Conservation (phyloP, 2,329 filamentous ascomycete genomes). For the Fusarium kyushuense region DNA sequence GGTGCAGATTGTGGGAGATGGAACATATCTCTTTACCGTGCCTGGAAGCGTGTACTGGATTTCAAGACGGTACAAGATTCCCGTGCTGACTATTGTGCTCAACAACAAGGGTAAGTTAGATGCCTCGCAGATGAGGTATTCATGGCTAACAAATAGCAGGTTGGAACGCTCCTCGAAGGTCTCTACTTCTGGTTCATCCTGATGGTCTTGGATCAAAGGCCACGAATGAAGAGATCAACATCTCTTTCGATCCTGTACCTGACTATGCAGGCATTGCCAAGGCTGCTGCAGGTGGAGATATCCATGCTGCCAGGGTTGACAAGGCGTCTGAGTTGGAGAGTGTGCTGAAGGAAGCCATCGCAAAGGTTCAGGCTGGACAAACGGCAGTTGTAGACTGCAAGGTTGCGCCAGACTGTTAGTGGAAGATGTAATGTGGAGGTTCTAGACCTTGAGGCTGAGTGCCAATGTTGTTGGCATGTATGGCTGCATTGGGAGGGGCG, state of each 20-base stretch:
- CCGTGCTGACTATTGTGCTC: constrained; percentile 66
- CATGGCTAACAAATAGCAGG: constrained; percentile 50
- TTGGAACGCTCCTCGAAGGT: constrained; percentile 71
- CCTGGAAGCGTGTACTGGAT: constrained; percentile 70
- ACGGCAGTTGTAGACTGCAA: constrained; percentile 67
- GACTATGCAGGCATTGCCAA: constrained; percentile 72
- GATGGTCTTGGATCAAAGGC: constrained; percentile 66
- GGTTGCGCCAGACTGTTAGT: constrained; percentile 59
- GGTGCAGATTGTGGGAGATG: constrained; percentile 68
- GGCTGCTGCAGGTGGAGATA: constrained; percentile 67
- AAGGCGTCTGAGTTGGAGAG: constrained; percentile 60
- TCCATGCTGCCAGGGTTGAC: constrained; percentile 63
- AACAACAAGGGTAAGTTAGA: constrained; percentile 64
- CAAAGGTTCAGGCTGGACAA: constrained; percentile 62
- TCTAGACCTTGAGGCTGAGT: constrained; percentile 10
- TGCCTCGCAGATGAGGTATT: neutral
- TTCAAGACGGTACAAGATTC: constrained; percentile 64
- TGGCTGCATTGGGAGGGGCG: constrained; percentile 10
- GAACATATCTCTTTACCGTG: constrained; percentile 67
- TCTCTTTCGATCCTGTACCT: constrained; percentile 68
- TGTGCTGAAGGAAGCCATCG: constrained; percentile 63
- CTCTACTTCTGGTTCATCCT: constrained; percentile 68
- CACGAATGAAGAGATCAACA: constrained; percentile 72
- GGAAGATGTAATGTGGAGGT: constrained; percentile 13
- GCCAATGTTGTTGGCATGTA: neutral